phyloP scores from a whole-genome alignment of 2,329 filamentous ascomycete species.

The Beauveria rudraprayagi region DNA sequence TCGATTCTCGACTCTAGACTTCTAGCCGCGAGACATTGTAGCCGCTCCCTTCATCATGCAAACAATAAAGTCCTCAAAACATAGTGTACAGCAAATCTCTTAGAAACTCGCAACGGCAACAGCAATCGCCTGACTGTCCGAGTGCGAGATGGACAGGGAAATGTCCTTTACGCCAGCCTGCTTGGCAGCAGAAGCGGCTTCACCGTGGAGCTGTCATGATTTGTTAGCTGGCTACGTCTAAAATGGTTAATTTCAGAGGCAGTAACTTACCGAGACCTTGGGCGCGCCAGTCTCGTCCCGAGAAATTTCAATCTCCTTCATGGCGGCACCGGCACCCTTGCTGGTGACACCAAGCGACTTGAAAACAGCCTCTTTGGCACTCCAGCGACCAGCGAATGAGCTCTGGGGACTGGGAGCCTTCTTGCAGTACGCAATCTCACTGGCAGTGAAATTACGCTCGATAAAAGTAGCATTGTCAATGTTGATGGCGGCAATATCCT shows the following conservation, averaged over 20 bases:
- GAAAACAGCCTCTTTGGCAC: conserved; percentile 97
- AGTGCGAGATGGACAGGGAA: conserved; percentile 92
- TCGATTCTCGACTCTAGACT: neutral
- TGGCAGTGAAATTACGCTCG: conserved; percentile 83
- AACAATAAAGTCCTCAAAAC: conserved; percentile 3
- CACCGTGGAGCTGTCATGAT: conserved; percentile 65
- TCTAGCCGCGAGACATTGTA: neutral
- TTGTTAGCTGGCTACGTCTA: conserved; percentile 28
- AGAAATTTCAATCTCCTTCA: conserved; percentile 92
- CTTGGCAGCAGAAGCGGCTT: conserved; percentile 75
- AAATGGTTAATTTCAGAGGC: neutral
- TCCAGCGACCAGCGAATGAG: conserved; percentile 93
- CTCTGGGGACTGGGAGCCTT: conserved; percentile 72
- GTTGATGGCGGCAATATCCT: conserved; percentile 80
- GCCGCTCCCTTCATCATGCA: conserved; percentile 2
- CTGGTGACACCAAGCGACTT: conserved; percentile 86
- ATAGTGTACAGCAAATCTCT: conserved; percentile 12
- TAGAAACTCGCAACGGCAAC: conserved; percentile 82
- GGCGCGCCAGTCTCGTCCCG: conserved; percentile 77
- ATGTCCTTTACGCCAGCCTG: conserved; percentile 81
- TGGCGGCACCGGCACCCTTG: conserved; percentile 77
- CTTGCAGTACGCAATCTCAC: conserved; percentile 80
- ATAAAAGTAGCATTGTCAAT: conserved; percentile 91
- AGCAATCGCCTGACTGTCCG: conserved; percentile 86
- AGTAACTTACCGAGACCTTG: conserved; percentile 65